These are phyloP conservation scores for Oldenlandia corymbosa DNA, from an alignment of 257 asterid species.

Conservation along the genomic window DNA sequence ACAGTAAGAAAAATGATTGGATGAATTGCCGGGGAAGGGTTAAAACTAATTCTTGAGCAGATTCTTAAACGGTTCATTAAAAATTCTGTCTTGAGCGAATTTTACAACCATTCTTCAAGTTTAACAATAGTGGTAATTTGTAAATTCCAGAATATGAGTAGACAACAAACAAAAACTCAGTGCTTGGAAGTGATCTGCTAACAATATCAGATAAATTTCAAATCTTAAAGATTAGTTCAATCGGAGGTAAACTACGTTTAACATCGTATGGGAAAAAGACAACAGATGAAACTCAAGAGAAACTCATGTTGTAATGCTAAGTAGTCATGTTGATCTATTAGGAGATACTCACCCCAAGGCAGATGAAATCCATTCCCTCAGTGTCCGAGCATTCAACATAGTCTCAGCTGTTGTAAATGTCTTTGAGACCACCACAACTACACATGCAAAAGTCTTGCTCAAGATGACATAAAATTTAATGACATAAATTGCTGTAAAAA, in stretches of 20 bases:
- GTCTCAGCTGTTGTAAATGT: constrained; percentile 99
- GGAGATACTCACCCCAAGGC: constrained; percentile 67
- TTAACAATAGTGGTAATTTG: not conserved
- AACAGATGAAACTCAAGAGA: not conserved
- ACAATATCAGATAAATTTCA: not conserved
- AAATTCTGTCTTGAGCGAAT: too few relatives aligned
- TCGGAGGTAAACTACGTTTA: too few relatives aligned
- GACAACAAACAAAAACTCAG: too few relatives aligned
- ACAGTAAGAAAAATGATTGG: not conserved
- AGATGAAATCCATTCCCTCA: constrained; percentile 96
- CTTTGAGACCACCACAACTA: constrained; percentile 96
- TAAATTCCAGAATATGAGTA: not conserved
- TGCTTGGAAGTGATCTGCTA: not conserved
- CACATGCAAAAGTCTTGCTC: constrained; percentile 18
- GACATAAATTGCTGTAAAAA: constrained; percentile 9
- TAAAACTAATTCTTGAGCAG: not conserved
- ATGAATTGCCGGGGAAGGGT: not conserved
- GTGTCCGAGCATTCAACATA: constrained; percentile 91
- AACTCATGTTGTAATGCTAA: not conserved
- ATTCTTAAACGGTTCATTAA: not conserved
- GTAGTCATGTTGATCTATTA: constrained; percentile 3
- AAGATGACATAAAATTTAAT: not conserved
- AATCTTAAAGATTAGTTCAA: not conserved
- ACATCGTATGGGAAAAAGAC: not conserved
- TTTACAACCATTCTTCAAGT: too few relatives aligned